phyloP scores from a whole-genome alignment of 345 rosid genomes.

The Boechera retrofracta region DNA sequence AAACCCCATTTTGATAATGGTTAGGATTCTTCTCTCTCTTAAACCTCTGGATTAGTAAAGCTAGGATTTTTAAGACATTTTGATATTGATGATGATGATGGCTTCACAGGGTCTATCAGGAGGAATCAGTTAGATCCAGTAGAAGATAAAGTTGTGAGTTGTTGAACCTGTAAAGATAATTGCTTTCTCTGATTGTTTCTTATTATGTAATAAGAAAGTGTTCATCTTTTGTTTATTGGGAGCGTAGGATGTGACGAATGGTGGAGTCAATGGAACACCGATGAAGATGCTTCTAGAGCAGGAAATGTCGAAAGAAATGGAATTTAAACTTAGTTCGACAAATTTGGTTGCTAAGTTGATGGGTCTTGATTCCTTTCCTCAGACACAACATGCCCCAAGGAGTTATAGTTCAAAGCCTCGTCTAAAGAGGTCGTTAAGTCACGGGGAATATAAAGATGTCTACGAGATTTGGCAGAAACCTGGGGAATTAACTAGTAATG shows the following conservation, averaged over 20 bases:
- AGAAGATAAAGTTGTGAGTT: slow-evolving; percentile 73
- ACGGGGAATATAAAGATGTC: slow-evolving; percentile 61
- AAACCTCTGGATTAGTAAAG: slow-evolving; percentile 10
- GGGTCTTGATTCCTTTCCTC: slow-evolving; percentile 90
- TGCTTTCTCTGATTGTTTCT: slow-evolving; percentile 8
- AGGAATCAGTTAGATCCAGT: slow-evolving; percentile 68
- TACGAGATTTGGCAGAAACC: slow-evolving; percentile 63
- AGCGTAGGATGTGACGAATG: slow-evolving; percentile 61
- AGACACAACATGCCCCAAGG: slow-evolving; percentile 53
- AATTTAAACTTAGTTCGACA: slow-evolving; percentile 56
- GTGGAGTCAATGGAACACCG: slow-evolving; percentile 65
- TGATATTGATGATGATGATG: slow-evolving; percentile 25
- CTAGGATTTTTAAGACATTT: background rate
- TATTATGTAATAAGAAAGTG: slow-evolving; percentile 2
- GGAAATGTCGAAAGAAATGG: slow-evolving; percentile 85
- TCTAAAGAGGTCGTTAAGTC: slow-evolving; percentile 61
- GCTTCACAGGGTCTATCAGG: slow-evolving; percentile 51
- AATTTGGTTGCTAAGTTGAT: slow-evolving; percentile 92
- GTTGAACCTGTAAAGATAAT: background rate
- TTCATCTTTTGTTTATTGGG: slow-evolving; percentile 3
- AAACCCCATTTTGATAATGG: slow-evolving; percentile 65
- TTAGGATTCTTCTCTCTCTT: slow-evolving; percentile 43
- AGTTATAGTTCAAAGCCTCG: slow-evolving; percentile 53
- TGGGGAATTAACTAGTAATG: background rate
- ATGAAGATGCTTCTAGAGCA: slow-evolving; percentile 79